Conservation (phyloP, 176 grass and related monocot species). For the Oryza brachyantha region DNA sequence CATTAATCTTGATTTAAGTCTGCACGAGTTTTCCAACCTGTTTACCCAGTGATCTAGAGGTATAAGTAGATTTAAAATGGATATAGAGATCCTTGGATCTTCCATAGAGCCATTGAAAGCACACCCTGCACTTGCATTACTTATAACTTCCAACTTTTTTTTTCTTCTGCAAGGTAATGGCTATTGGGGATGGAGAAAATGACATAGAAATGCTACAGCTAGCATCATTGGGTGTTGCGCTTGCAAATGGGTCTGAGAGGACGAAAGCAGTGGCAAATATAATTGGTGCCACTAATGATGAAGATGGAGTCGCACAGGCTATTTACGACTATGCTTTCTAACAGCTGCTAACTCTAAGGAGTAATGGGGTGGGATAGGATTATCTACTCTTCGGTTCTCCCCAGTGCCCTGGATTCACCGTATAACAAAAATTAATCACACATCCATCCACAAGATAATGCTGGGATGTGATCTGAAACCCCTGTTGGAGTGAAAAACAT, state of each 20-base stretch:
- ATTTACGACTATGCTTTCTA: conserved; percentile 95
- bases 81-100: neutral
- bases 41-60: neutral
- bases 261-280: conserved; percentile 80
- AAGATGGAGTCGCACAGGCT: conserved; percentile 86
- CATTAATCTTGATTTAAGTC: neutral
- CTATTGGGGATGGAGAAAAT: conserved; percentile 98
- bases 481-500: neutral
- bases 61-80: neutral
- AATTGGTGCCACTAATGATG: conserved; percentile 71
- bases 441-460: neutral
- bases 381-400: conserved; percentile 5
- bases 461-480: neutral
- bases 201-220: conserved; percentile 91
- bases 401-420: neutral
- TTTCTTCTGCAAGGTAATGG: conserved; percentile 66
- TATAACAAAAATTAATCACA: conserved; percentile 2
- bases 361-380: neutral
- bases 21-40: neutral
- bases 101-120: neutral
- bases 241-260: conserved; percentile 90
- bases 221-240: conserved; percentile 76
- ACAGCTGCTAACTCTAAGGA: conserved; percentile 1
- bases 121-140: neutral
- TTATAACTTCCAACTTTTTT: neutral